Percentiles rank a stretch among this genome's conserved stretches.
Conservation (phyloP, 2,329 filamentous ascomycete genomes). For the Aspergillus udagawae region DNA sequence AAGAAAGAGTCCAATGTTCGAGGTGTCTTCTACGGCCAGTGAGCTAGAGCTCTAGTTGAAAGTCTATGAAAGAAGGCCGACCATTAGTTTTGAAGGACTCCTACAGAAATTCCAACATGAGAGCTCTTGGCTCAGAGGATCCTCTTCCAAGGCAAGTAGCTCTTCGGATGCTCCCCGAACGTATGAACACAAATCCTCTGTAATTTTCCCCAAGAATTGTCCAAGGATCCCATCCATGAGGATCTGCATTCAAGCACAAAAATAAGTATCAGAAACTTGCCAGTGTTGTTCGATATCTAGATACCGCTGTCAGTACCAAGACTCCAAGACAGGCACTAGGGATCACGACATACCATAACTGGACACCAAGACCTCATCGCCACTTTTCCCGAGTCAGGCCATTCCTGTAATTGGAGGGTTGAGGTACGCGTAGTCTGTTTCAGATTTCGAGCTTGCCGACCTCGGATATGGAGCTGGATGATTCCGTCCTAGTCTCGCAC, state of each 20-base stretch:
- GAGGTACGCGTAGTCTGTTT: constrained; percentile 15
- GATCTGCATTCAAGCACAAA: not conserved
- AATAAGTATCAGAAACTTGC: not conserved
- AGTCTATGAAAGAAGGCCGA: not conserved
- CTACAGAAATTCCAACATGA: no score
- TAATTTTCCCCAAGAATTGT: not conserved
- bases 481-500: not conserved
- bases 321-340: not conserved
- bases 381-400: not conserved
- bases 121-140: not conserved
- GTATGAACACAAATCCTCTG: not conserved
- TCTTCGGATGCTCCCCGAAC: not conserved
- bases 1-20: constrained; percentile 3
- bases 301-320: no score
- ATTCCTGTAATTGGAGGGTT: constrained; percentile 11
- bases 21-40: constrained; percentile 1
- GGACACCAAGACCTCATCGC: not conserved
- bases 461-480: not conserved
- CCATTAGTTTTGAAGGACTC: no score
- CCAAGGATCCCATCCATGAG: not conserved
- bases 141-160: not conserved
- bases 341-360: not conserved
- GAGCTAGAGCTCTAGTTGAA: not conserved
- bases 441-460: constrained; percentile 12
- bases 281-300: not conserved